Evolutionary conservation across 2,329 filamentous ascomycete species (phyloP).

Genomic region (Colletotrichum sidae): DNA sequence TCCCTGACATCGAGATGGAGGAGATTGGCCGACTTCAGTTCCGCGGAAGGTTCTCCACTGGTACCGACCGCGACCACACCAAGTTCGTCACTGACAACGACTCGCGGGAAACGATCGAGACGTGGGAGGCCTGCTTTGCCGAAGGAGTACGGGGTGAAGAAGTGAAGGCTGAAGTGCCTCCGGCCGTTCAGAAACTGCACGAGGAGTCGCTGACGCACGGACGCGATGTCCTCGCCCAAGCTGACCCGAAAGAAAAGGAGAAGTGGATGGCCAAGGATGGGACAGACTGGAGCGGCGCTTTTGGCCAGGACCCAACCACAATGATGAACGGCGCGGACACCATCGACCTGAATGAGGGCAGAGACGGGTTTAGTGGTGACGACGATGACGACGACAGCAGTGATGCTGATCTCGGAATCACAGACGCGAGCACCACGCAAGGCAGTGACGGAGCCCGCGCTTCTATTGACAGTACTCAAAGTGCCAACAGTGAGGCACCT

Average conservation of each 20-base stretch:
- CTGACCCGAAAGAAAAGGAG: constrained; percentile 76
- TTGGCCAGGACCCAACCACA: constrained; percentile 78
- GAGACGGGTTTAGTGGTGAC: constrained; percentile 51
- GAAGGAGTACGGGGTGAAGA: constrained; percentile 83
- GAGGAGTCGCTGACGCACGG: constrained; percentile 83
- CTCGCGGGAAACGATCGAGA: constrained; percentile 91
- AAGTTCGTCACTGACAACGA: constrained; percentile 88
- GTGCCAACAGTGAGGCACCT: constrained; percentile 42
- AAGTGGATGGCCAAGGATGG: constrained; percentile 85
- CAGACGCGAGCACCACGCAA: constrained; percentile 60
- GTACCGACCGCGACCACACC: constrained; percentile 88
- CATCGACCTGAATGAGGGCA: constrained; percentile 49
- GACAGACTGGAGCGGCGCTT: constrained; percentile 88
- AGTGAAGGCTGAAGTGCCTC: constrained; percentile 80
- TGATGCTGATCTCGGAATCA: constrained; percentile 63
- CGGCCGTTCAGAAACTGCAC: constrained; percentile 79
- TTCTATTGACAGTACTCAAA: constrained; percentile 57
- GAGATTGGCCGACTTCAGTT: constrained; percentile 87
- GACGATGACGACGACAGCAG: constrained; percentile 50
- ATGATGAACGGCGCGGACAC: constrained; percentile 50
- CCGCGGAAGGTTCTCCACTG: constrained; percentile 85
- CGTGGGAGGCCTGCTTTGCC: constrained; percentile 90
- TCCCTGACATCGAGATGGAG: constrained; percentile 81
- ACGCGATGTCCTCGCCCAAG: constrained; percentile 82
- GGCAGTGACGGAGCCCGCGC: constrained; percentile 42